A percentile compares a stretch with the other conserved stretches of the same genome.
These are phyloP conservation scores for Themeda triandra DNA, from an alignment of 176 grass and related monocot genomes.

Conservation along the genomic window DNA sequence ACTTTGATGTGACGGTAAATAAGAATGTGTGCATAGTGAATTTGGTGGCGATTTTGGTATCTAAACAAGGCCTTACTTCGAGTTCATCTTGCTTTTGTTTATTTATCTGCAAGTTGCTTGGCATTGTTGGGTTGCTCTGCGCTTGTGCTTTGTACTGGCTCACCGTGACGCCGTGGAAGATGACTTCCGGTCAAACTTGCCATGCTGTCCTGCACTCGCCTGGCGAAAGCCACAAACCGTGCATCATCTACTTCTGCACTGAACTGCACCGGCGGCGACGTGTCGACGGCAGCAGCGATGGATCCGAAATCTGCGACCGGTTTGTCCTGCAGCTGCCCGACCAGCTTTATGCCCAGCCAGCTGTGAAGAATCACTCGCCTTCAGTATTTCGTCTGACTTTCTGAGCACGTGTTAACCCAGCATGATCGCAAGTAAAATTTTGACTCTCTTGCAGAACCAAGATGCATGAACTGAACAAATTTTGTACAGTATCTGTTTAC, in stretches of 20 bases:
- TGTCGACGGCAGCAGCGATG: slow-evolving; percentile 1
- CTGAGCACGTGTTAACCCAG: not conserved
- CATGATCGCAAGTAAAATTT: too few relatives aligned
- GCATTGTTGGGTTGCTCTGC: not conserved
- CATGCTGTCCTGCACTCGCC: not conserved
- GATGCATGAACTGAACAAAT: too few relatives aligned
- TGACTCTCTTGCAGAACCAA: too few relatives aligned
- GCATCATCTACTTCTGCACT: not conserved
- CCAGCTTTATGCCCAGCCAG: slow-evolving; percentile 21
- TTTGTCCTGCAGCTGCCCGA: slow-evolving; percentile 24
- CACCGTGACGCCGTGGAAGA: not conserved
- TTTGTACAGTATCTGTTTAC: too few relatives aligned
- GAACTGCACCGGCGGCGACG: not conserved
- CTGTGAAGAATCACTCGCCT: not conserved
- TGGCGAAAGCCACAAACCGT: not conserved
- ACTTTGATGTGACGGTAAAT: too few relatives aligned
- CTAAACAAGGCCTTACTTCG: too few relatives aligned
- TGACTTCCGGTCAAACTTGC: not conserved
- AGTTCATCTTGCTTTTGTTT: slow-evolving; percentile 6
- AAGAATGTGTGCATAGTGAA: too few relatives aligned
- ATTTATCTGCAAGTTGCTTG: slow-evolving; percentile 1
- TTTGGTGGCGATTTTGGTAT: too few relatives aligned
- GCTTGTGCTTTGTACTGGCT: not conserved
- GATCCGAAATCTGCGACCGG: slow-evolving; percentile 33
- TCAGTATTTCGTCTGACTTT: not conserved